Conservation (phyloP, 2,329 filamentous ascomycete genomes). For the Fonsecaea monophora region DNA sequence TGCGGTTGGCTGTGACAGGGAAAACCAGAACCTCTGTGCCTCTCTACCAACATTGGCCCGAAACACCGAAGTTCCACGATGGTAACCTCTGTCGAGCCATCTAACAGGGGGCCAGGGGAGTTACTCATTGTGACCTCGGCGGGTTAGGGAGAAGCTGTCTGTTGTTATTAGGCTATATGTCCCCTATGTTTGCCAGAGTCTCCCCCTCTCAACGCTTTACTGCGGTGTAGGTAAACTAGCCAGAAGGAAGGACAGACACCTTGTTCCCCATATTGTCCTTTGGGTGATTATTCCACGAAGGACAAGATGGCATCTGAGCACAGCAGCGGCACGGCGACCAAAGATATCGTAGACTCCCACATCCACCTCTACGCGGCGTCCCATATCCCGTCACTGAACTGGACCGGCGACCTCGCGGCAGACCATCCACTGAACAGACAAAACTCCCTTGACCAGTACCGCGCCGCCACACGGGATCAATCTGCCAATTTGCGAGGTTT, state of each 20-base stretch:
- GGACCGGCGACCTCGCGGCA: slow-evolving; percentile 62
- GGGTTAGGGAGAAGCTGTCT: background rate
- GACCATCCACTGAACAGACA: slow-evolving; percentile 66
- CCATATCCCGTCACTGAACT: slow-evolving; percentile 71
- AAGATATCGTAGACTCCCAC: slow-evolving; percentile 79
- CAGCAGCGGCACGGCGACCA: background rate
- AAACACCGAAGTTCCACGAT: slow-evolving; percentile 8
- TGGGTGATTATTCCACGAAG: too few relatives aligned
- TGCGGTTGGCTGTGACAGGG: background rate
- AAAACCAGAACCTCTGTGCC: background rate
- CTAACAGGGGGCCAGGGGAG: background rate
- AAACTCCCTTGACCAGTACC: slow-evolving; percentile 71
- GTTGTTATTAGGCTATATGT: background rate
- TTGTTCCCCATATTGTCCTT: background rate
- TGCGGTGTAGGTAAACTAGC: background rate
- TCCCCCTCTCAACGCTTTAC: background rate
- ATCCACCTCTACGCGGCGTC: slow-evolving; percentile 82
- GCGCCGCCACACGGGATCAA: slow-evolving; percentile 48
- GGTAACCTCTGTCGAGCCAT: background rate
- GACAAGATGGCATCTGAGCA: slow-evolving; percentile 23
- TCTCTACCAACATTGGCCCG: slow-evolving; percentile 15
- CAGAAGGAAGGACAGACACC: background rate
- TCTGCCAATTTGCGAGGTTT: slow-evolving; percentile 67
- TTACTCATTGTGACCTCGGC: background rate
- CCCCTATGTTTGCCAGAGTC: background rate